Evolutionary conservation across 2,329 filamentous ascomycete species (phyloP), one percentile per base, ranked within the genome.

Genomic region (Xylariaceae sp.): DNA sequence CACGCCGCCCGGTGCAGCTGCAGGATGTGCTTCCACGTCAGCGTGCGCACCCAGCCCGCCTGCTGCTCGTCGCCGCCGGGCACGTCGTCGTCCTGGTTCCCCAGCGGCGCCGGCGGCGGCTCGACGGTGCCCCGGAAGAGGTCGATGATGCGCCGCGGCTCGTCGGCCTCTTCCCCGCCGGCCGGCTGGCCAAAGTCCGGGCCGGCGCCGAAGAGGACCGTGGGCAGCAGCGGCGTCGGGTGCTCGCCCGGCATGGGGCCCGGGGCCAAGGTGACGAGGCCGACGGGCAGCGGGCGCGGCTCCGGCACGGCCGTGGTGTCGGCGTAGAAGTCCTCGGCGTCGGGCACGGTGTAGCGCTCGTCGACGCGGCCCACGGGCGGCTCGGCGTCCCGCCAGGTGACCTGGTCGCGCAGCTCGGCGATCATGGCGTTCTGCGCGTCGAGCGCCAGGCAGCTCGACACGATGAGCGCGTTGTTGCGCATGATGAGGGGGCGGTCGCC

Each of bases 391-490:
- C 34, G 9, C 9, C 43, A 43, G 14, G 45, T 23, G 3, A 33
- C 4, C 23, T 21, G 34, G 6, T 31, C 30, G 18, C 29, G 19
- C 15, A 39, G 7, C 12, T 46, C 43, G 5, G 31, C 17, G 15
- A 48, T 42, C 36, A 48, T 40, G 19, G 28, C 31, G 25, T 47
- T 35, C 3, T 50, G n/a, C 8, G 24, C 13, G 42, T 40, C 46
- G 17, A 52, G 21, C 11, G 43, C 4, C 29, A 45, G 37, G 27
- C 49, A 40, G 35, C 40, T 42, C 2, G 42, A 34, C 43, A 40
- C 42, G 28, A 52, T 47, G 28, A 50, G 36, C 9, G 38, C 10
- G 29, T 51, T 52, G 27, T 51, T 50, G 2, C 32, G 18, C 5
- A 30, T 14, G 14, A 50, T 45, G 5, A n/a, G 1, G 9, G 29